These are phyloP conservation scores for Euryodendron excelsum DNA, from an alignment of 148 eudicot species.

Conservation along the genomic window DNA sequence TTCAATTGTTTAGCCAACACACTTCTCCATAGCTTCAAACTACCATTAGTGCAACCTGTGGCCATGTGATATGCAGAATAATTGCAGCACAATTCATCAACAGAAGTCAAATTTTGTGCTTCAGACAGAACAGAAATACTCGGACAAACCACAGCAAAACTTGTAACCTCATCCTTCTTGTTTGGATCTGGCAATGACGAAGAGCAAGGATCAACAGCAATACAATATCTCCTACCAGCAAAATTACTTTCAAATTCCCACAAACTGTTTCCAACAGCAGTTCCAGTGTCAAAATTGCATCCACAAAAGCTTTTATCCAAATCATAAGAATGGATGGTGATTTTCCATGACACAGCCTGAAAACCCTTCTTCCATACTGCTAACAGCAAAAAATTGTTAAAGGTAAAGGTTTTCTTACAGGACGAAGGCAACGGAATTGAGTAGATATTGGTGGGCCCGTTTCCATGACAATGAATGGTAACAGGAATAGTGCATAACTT, in stretches of 20 bases:
- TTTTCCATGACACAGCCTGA: slow-evolving; percentile 68
- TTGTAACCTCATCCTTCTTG: slow-evolving; percentile 51
- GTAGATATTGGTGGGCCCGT: slow-evolving; percentile 48
- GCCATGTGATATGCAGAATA: slow-evolving; percentile 62
- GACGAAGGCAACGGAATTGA: slow-evolving; percentile 63
- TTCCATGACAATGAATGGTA: slow-evolving; percentile 18
- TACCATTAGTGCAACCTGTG: slow-evolving; percentile 79
- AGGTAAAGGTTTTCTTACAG: slow-evolving; percentile 30
- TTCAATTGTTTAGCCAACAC: slow-evolving; percentile 30
- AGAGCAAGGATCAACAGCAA: slow-evolving; percentile 54
- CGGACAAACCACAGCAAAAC: slow-evolving; percentile 55
- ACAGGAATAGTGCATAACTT: slow-evolving; percentile 79
- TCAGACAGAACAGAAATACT: slow-evolving; percentile 27
- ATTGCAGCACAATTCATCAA: slow-evolving; percentile 27
- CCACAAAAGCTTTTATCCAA: slow-evolving; percentile 28
- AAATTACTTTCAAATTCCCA: slow-evolving; percentile 45
- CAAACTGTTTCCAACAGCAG: slow-evolving; percentile 26
- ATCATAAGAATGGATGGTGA: slow-evolving; percentile 53
- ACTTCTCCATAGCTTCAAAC: slow-evolving; percentile 80
- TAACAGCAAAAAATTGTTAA: slow-evolving; percentile 52
- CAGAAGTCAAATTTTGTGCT: slow-evolving; percentile 32
- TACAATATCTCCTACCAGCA: slow-evolving; percentile 53
- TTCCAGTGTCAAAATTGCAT: slow-evolving; percentile 22
- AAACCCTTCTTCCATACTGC: slow-evolving; percentile 59
- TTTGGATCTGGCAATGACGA: slow-evolving; percentile 54